Conservation (phyloP, 768 basidiomycete species). For the Suillus subluteus region DNA sequence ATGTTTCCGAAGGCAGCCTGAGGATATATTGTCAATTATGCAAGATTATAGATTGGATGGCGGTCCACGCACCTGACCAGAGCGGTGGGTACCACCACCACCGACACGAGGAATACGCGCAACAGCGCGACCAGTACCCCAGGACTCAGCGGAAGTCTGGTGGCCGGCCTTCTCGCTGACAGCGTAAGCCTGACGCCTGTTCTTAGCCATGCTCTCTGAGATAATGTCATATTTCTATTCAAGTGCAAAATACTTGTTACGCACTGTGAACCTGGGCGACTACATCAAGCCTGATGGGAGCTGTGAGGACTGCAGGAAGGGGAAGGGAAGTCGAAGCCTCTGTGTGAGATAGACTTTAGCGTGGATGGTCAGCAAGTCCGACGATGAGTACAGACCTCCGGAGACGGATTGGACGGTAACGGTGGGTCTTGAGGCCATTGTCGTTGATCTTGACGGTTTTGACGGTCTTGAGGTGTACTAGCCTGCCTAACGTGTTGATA, state of each 20-base stretch:
- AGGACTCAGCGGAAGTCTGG: constrained; percentile 98
- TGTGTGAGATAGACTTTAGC: constrained; percentile 31
- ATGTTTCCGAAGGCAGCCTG: constrained; percentile 99
- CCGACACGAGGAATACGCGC: constrained; percentile 99
- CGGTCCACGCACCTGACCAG: constrained; percentile 73
- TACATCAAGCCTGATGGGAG: constrained; percentile 98
- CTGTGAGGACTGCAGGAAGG: constrained; percentile 95
- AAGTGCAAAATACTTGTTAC: constrained; percentile 39
- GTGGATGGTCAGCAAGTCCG: not conserved
- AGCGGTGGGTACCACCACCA: constrained; percentile 97
- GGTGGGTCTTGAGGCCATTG: constrained; percentile 93
- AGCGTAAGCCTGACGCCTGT: constrained; percentile 95
- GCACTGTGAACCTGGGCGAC: constrained; percentile 98
- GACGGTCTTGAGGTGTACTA: constrained; percentile 30
- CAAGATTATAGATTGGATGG: not conserved
- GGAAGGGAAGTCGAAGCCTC: constrained; percentile 89
- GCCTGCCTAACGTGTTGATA: constrained; percentile 8
- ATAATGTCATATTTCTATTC: constrained; percentile 16
- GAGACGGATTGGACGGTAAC: constrained; percentile 79
- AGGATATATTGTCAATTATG: constrained; percentile 11
- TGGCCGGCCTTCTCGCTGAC: constrained; percentile 98
- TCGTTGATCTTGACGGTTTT: constrained; percentile 45
- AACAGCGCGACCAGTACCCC: constrained; percentile 99
- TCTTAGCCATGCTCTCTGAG: constrained; percentile 95
- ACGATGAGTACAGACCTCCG: constrained; percentile 57